Conservation (phyloP, 2,329 filamentous ascomycete genomes). For the Ophiostoma novo-ulmi region DNA sequence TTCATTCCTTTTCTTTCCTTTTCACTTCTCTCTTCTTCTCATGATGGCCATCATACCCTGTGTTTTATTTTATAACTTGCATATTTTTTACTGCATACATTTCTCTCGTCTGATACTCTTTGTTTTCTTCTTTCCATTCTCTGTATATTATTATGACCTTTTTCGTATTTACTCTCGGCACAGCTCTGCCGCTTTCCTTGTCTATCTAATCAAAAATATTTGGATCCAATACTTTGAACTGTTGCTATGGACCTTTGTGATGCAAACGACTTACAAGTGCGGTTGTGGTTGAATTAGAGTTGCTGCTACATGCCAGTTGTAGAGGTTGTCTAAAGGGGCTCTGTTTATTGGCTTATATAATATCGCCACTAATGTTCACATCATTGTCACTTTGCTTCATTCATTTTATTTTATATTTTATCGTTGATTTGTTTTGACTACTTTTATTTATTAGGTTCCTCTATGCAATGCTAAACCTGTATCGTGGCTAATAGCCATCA, state of each 20-base stretch:
- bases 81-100: neutral
- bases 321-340: no score
- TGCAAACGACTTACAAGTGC: neutral
- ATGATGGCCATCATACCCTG: slow-evolving; percentile 9
- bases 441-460: neutral
- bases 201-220: neutral
- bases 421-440: neutral
- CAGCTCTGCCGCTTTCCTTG: neutral
- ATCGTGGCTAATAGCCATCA: neutral
- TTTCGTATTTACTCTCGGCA: neutral
- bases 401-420: neutral
- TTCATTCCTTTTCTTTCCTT: neutral
- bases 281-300: neutral
- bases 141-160: slow-evolving; percentile 13
- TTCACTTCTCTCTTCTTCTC: neutral
- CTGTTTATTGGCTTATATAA: neutral
- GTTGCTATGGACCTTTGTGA: neutral
- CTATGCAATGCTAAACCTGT: neutral
- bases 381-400: neutral
- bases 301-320: neutral
- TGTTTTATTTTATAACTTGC: neutral
- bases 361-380: neutral
- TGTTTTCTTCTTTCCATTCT: neutral
- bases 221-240: neutral
- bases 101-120: neutral